Percentiles rank a stretch among this genome's conserved stretches.
Evolutionary conservation across 78 protist genomes (phyloP).

Genomic region (Acrasis kona): DNA sequence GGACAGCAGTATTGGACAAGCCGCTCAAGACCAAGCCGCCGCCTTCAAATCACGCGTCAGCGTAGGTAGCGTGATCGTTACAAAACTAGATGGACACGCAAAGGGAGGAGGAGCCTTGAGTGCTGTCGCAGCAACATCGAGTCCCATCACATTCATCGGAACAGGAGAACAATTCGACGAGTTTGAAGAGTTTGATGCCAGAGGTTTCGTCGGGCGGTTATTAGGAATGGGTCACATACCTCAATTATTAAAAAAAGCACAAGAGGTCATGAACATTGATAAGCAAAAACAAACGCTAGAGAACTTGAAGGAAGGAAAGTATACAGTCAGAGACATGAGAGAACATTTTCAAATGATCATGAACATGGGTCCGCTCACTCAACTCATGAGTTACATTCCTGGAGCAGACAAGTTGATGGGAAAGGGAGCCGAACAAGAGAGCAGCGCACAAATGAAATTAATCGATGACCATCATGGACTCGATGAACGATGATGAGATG

Average conservation of each 20-base stretch:
- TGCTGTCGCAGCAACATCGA: constrained; percentile 87
- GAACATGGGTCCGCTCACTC: constrained; percentile 79
- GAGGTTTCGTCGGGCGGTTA: constrained; percentile 72
- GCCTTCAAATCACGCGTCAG: constrained; percentile 66
- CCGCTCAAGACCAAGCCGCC: constrained; percentile 80
- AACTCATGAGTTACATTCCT: constrained; percentile 59
- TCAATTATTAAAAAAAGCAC: constrained; percentile 43
- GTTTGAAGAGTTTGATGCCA: constrained; percentile 73
- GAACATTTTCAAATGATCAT: constrained; percentile 80
- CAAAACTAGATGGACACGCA: constrained; percentile 98
- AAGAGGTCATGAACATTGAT: constrained; percentile 58
- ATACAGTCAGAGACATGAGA: constrained; percentile 89
- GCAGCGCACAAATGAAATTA: constrained; percentile 46
- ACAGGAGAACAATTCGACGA: constrained; percentile 90
- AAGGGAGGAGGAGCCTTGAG: constrained; percentile 97
- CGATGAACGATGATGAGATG: constrained; percentile 69
- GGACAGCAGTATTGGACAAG: constrained; percentile 94
- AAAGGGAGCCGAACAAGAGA: constrained; percentile 40
- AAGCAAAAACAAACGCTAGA: constrained; percentile 35
- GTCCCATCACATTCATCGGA: constrained; percentile 92
- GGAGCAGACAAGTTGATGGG: constrained; percentile 39
- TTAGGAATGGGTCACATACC: constrained; percentile 87
- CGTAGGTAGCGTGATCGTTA: constrained; percentile 93
- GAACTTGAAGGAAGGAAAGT: constrained; percentile 55
- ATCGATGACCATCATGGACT: constrained; percentile 80